Evolutionary conservation across 257 asterid species (phyloP), one percentile per base, ranked within the genome.

Genomic region (Nicotiana noctiflora): DNA sequence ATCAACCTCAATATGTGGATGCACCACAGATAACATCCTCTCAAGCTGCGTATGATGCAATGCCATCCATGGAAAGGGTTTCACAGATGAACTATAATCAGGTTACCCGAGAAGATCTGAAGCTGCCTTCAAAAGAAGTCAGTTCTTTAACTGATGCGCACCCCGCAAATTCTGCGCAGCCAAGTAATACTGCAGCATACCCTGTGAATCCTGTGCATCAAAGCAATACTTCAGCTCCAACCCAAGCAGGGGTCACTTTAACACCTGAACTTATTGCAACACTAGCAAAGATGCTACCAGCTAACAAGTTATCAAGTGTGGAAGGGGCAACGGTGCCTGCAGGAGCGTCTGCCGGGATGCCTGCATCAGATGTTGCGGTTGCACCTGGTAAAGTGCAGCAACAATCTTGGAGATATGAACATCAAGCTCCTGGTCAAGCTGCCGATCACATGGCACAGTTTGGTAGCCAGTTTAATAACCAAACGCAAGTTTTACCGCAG

Each of bases 211-310:
- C 94, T 76, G 84, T 87, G 82, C 86, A 90, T 18, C 88, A 89
- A 60, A 61, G 81, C 37, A 84, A 53, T 80, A 81, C 84, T 75
- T 66, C 93, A 87, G 87, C 75, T 34, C 87, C 84, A 59, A 80
- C 96, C 72, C 93, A 89, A 83, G 81, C 93, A 72, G 90, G 94
- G 75, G 63, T 94, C 79, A 77, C 96, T 25, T 87, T 94, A 80
- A 94, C 99, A 1, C 99, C 99, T 34, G 99, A 94, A 81, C 97
- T 94, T 80, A 91, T 95, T 85, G 98, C 99, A 21, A 88, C 96
- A 49, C 86, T 95, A 23, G 88, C 95, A 65, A 90, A 95, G 4
- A 78, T 95, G 76, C 86, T 89, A 32, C 97, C 97, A 37, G 85
- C 86, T 46, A 89, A 79, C 59, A 86, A 85, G 79, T 74, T 90